phyloP scores from a whole-genome alignment of 352 stramenopile genomes.

The Globisporangium ultimum region DNA sequence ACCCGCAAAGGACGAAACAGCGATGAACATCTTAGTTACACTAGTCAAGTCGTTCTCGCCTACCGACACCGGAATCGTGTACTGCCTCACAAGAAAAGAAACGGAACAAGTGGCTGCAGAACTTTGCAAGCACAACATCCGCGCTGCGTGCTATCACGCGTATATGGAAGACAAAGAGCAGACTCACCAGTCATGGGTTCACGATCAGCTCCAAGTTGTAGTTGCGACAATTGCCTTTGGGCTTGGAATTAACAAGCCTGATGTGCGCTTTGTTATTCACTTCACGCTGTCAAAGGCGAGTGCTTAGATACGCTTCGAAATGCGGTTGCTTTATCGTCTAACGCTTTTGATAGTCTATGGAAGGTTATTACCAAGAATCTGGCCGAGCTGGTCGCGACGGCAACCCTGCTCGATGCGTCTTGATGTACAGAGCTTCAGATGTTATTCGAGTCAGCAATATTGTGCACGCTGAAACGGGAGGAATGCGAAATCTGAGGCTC shows the following conservation, averaged over 20 bases:
- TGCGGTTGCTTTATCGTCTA: not conserved
- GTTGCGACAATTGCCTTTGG: conserved; percentile 94
- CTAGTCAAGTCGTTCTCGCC: conserved; percentile 71
- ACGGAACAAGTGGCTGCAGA: conserved; percentile 83
- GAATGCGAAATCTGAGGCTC: conserved; percentile 56
- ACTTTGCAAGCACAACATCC: conserved; percentile 68
- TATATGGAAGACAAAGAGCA: conserved; percentile 65
- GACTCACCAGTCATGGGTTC: conserved; percentile 57
- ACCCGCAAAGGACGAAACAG: conserved; percentile 38
- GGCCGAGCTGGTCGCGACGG: conserved; percentile 95
- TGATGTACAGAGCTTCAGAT: conserved; percentile 84
- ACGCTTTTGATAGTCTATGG: conserved; percentile 63
- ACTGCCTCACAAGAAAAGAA: conserved; percentile 91
- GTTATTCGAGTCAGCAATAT: conserved; percentile 70
- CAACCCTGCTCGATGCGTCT: conserved; percentile 73
- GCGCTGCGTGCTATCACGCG: conserved; percentile 89
- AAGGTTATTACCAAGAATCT: conserved; percentile 98
- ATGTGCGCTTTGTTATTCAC: conserved; percentile 91
- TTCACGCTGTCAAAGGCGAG: conserved; percentile 78
- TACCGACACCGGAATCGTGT: conserved; percentile 86
- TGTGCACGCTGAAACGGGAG: conserved; percentile 53
- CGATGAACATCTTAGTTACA: conserved; percentile 58
- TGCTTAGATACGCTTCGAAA: not conserved
- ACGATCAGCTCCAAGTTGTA: conserved; percentile 77
- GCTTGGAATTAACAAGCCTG: conserved; percentile 93